A percentile compares a stretch with the other conserved stretches of the same genome.
phyloP scores from a whole-genome alignment of 202 grass and related monocot species.

The Digitaria exilis region DNA sequence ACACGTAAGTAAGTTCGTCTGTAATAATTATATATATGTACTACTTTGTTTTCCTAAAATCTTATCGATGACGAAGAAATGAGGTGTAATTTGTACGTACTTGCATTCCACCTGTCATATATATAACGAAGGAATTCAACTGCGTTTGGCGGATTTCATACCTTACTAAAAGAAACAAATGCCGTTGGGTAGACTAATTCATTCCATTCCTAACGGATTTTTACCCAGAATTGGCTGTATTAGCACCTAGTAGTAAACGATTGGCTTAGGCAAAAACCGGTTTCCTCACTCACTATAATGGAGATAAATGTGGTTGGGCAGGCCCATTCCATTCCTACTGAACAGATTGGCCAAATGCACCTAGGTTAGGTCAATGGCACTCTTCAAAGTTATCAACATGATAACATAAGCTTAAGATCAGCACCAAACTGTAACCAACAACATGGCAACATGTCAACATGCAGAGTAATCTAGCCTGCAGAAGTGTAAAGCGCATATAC shows the following conservation, averaged over 20 bases:
- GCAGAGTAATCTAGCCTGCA: background rate
- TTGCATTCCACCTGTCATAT: background rate
- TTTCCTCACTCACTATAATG: background rate
- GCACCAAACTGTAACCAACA: background rate
- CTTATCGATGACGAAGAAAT: background rate
- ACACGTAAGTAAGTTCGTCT: no score
- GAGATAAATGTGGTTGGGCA: background rate
- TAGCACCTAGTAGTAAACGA: background rate
- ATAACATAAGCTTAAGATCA: background rate
- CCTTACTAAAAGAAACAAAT: background rate
- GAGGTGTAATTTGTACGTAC: background rate
- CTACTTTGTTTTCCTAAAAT: no score
- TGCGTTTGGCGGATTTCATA: background rate
- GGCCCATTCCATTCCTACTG: background rate
- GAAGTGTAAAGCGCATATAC: constrained; percentile 38
- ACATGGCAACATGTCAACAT: background rate
- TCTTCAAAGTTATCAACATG: background rate
- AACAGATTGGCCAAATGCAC: background rate
- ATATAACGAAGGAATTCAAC: background rate
- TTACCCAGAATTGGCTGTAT: background rate
- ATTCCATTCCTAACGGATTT: background rate
- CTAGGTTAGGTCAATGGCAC: constrained; percentile 1
- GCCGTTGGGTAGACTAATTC: background rate
- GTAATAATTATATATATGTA: no score
- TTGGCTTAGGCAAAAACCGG: background rate